Evolutionary conservation across 352 stramenopile genomes (phyloP).

Genomic region (Pythium dissimile): DNA sequence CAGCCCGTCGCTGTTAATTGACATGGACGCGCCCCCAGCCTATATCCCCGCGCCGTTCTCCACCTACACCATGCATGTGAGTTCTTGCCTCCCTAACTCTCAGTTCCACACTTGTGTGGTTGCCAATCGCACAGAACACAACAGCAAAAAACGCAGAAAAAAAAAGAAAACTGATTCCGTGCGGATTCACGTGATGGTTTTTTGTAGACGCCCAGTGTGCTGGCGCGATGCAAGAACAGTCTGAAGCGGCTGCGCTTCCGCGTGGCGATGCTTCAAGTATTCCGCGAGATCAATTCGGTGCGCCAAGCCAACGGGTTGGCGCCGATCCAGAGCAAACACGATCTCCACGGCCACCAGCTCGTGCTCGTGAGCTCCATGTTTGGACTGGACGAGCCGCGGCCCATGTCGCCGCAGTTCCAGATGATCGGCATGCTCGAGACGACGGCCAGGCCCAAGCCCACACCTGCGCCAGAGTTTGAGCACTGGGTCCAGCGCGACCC

Average conservation of each 20-base stretch:
- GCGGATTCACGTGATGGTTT: neutral
- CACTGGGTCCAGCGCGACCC: constrained; percentile 10
- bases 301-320: constrained; percentile 48
- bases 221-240: constrained; percentile 78
- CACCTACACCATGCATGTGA: constrained; percentile 73
- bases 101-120: too few relatives aligned
- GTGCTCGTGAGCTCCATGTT: constrained; percentile 84
- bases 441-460: constrained; percentile 12
- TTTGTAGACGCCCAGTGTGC: constrained; percentile 57
- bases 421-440: constrained; percentile 66
- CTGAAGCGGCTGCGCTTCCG: constrained; percentile 75
- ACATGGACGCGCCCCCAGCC: constrained; percentile 80
- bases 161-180: too few relatives aligned
- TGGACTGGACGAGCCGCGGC: constrained; percentile 72
- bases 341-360: constrained; percentile 52
- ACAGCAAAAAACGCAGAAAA: too few relatives aligned
- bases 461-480: constrained; percentile 9
- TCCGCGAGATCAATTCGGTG: constrained; percentile 64
- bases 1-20: constrained; percentile 72
- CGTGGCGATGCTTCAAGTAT: constrained; percentile 51
- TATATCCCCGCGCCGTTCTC: constrained; percentile 83
- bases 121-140: too few relatives aligned
- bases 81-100: too few relatives aligned
- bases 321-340: constrained; percentile 43
- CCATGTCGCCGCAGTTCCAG: constrained; percentile 71